These are phyloP conservation scores for Alternaria ethzedia DNA, from an alignment of 2,329 filamentous ascomycete species.

Conservation along the genomic window DNA sequence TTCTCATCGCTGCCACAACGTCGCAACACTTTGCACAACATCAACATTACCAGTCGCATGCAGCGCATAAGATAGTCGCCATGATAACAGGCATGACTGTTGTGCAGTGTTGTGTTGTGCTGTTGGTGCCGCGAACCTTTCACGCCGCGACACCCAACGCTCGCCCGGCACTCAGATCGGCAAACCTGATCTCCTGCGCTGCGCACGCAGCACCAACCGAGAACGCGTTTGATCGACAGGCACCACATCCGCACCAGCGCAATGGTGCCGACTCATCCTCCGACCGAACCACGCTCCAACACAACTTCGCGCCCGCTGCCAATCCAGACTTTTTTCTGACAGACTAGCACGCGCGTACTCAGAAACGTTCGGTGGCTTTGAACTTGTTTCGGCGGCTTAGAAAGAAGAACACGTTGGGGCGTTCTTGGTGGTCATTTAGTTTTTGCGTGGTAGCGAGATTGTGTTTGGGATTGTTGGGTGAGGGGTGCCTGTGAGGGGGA, in stretches of 20 bases:
- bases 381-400: background rate
- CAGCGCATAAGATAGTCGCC: background rate
- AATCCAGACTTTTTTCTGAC: background rate
- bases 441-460: conserved; percentile 1
- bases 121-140: background rate
- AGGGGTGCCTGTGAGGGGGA: background rate
- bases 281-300: background rate
- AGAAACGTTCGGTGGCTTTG: background rate
- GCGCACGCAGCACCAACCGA: background rate
- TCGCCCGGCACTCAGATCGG: conserved; percentile 1
- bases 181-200: conserved; percentile 9
- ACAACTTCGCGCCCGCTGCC: background rate
- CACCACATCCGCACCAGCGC: conserved; percentile 5
- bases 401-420: background rate
- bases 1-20: background rate
- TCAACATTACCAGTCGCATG: background rate
- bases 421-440: background rate
- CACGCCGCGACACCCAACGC: background rate
- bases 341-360: background rate
- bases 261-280: background rate
- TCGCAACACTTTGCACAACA: background rate
- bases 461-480: background rate
- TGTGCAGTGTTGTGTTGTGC: no score
- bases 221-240: conserved; percentile 11
- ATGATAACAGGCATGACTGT: background rate